phyloP scores from a whole-genome alignment of 2,329 filamentous ascomycete species.

The Cordyceps pruinosa region DNA sequence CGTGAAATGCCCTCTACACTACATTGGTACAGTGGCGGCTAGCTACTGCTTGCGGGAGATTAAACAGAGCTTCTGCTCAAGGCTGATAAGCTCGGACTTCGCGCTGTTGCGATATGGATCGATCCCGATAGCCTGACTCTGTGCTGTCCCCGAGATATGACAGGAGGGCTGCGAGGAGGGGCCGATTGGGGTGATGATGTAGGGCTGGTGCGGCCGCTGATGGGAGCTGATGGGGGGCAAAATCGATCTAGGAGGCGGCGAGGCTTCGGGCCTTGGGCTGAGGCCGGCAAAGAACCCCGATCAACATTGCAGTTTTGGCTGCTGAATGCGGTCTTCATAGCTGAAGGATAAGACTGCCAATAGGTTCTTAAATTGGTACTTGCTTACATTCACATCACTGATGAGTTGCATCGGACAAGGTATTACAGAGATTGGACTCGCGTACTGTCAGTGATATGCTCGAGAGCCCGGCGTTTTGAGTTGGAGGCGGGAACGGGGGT shows the following conservation, averaged over 20 bases:
- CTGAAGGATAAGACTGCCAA: neutral
- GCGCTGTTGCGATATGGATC: neutral
- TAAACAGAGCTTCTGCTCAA: no score
- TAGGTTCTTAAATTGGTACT: neutral
- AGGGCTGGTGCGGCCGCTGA: neutral
- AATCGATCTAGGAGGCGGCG: neutral
- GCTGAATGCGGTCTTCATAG: neutral
- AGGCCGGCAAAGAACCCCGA: neutral
- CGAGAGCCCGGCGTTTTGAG: no score
- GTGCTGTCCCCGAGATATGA: neutral
- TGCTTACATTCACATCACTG: neutral
- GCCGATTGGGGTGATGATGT: neutral
- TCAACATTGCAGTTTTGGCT: neutral
- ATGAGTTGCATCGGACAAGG: neutral
- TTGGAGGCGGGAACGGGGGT: neutral
- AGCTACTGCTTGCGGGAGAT: neutral
- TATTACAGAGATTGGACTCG: neutral
- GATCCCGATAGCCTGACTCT: neutral
- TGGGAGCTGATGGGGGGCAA: constrained; percentile 1
- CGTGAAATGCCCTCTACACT: no score
- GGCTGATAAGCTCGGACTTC: neutral
- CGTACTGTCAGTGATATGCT: no score
- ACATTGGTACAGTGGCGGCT: neutral
- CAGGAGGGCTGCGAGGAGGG: neutral
- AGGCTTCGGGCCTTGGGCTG: neutral